phyloP scores from a whole-genome alignment of 164 flowering plant genomes.

The Vitis riparia region DNA sequence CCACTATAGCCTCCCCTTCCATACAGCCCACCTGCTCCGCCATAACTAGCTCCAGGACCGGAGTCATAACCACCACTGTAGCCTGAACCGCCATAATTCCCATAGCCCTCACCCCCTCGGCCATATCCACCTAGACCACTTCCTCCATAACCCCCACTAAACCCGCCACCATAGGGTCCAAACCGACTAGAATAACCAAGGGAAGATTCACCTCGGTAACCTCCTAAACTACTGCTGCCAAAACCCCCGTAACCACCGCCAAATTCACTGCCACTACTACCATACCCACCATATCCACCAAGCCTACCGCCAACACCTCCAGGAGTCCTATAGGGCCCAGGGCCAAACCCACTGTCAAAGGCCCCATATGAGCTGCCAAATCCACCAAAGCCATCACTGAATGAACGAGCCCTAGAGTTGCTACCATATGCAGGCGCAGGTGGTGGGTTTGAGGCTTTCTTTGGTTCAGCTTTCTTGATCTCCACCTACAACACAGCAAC shows the following conservation, averaged over 20 bases:
- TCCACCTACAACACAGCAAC: conserved; percentile 83
- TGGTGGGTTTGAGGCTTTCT: conserved; percentile 71
- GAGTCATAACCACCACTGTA: conserved; percentile 68
- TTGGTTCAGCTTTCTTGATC: conserved; percentile 88
- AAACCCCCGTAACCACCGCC: conserved; percentile 49
- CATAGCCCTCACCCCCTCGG: conserved; percentile 57
- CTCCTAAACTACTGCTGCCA: conserved; percentile 41
- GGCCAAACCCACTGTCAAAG: conserved; percentile 46
- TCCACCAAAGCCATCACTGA: conserved; percentile 45
- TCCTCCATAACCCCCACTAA: conserved; percentile 55
- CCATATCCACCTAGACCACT: conserved; percentile 58
- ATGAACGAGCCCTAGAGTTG: conserved; percentile 59
- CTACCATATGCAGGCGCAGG: conserved; percentile 53
- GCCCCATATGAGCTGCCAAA: conserved; percentile 46
- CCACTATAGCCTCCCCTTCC: conserved; percentile 91
- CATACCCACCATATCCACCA: conserved; percentile 57
- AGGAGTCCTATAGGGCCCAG: conserved; percentile 56
- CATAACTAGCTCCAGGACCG: conserved; percentile 75
- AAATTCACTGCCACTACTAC: conserved; percentile 42
- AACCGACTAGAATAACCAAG: conserved; percentile 55
- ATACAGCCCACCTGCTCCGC: conserved; percentile 63
- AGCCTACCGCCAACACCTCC: conserved; percentile 49
- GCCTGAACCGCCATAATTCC: conserved; percentile 58
- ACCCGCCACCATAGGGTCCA: conserved; percentile 58
- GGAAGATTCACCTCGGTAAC: conserved; percentile 49